Evolutionary conservation across 2,329 filamentous ascomycete genomes (phyloP), one percentile per base, ranked within the genome.

Genomic region (Hypoxylon sp.): DNA sequence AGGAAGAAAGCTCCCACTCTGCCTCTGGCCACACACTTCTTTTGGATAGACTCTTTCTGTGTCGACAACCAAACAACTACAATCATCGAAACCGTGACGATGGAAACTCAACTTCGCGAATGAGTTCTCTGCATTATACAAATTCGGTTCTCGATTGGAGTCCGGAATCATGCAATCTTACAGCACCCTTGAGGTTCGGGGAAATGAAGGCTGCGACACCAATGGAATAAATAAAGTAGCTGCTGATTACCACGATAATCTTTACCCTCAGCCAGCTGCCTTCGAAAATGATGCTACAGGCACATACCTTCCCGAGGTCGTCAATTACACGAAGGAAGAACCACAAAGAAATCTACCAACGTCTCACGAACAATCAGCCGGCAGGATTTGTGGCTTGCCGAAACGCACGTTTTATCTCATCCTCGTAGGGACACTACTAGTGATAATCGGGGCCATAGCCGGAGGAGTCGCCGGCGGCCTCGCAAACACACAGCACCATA

Each of bases 391-490:
- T 37, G 70, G 70, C 4, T n/a, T 75, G 6, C 50, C 62, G 37
- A 55, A 61, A 13, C 65, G 70, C n/a, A 53, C 10, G 29, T 73
- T 72, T 39, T 68, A 70, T 48, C 26, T 57, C 4, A 11, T 68
- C 5, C 37, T 72, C 1, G 26, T 24, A 19, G 26, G 69, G 6
- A 37, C 17, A 11, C 11, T 68, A 13, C n/a, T 72, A 5, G 48
- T 70, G 26, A 19, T 72, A 24, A 50, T 64, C 9, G 72, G 67
- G 8, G 72, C 67, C 11, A 29, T 74, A n/a, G 66, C 51, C 3
- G 74, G 72, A 22, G 74, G 70, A 22, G 55, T 74, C 6, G 70
- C 52, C 10, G 73, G 70, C 3, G 67, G 71, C 6, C 17, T 73
- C n/a, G 46, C 44, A 44, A 57, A 53, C 11, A 54, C 52, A 22